Conservation (phyloP, 257 asterid species). For the Jasminum sambac region DNA sequence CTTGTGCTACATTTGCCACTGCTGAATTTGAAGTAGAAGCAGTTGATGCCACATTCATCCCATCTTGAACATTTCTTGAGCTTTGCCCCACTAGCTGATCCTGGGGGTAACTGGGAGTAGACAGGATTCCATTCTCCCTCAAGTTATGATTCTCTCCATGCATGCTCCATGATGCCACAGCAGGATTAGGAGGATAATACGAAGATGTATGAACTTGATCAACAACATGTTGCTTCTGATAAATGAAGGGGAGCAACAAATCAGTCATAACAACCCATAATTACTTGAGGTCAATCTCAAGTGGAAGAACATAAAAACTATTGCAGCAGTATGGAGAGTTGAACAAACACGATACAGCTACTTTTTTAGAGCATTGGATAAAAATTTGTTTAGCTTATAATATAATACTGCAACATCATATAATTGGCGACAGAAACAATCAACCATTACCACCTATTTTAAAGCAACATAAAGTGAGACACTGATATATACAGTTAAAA, state of each 20-base stretch:
- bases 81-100: slow-evolving; percentile 47
- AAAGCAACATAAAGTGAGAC: not conserved
- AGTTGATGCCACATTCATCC: slow-evolving; percentile 43
- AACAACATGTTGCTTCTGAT: slow-evolving; percentile 57
- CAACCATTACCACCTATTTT: not conserved
- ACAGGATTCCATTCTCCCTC: slow-evolving; percentile 64
- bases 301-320: slow-evolving; percentile 8
- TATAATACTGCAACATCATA: not conserved
- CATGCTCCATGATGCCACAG: slow-evolving; percentile 58
- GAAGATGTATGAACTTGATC: slow-evolving; percentile 64
- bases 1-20: slow-evolving; percentile 58
- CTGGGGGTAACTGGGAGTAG: slow-evolving; percentile 57
- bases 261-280: slow-evolving; percentile 19
- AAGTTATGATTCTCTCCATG: slow-evolving; percentile 48
- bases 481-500: slow-evolving; percentile 1
- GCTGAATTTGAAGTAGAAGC: slow-evolving; percentile 71
- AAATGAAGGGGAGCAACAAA: slow-evolving; percentile 19
- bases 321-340: not conserved
- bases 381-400: not conserved
- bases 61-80: slow-evolving; percentile 60
- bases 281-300: slow-evolving; percentile 17
- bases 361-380: slow-evolving; percentile 1
- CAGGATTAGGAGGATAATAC: slow-evolving; percentile 58
- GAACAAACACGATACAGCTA: slow-evolving; percentile 7
- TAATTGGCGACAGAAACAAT: not conserved